Evolutionary conservation across 1,284 basidiomycete species (phyloP).

Genomic region (Leccinum subrobustum): DNA sequence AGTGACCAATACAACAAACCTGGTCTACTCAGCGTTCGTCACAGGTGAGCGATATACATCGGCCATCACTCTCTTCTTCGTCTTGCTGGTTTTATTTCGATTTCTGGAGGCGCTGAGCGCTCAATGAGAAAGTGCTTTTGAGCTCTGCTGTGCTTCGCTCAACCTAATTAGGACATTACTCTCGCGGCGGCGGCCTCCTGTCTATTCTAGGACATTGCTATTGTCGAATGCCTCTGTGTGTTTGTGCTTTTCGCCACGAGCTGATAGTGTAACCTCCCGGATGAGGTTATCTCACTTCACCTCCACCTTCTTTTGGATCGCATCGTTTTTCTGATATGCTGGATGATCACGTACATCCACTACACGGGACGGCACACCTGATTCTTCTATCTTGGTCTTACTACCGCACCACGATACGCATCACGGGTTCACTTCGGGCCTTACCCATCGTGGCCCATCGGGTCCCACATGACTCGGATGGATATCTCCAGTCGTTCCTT

Average conservation of each 20-base stretch:
- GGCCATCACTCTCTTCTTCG: background rate
- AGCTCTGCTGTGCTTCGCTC: background rate
- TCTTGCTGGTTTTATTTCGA: constrained; percentile 1
- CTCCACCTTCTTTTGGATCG: constrained; percentile 6
- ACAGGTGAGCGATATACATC: constrained; percentile 57
- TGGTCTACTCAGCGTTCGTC: constrained; percentile 76
- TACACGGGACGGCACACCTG: constrained; percentile 7
- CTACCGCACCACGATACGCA: constrained; percentile 11
- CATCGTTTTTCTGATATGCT: constrained; percentile 11
- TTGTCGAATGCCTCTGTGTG: background rate
- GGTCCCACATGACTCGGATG: constrained; percentile 5
- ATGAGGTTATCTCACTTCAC: constrained; percentile 11
- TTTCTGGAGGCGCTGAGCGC: constrained; percentile 1
- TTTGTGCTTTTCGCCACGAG: constrained; percentile 7
- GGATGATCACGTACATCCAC: constrained; percentile 10
- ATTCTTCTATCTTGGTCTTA: constrained; percentile 15
- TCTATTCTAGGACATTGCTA: constrained; percentile 5
- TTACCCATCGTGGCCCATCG: constrained; percentile 13
- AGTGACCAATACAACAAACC: constrained; percentile 92
- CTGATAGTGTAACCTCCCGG: constrained; percentile 4
- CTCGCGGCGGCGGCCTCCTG: constrained; percentile 22
- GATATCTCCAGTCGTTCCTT: constrained; percentile 7
- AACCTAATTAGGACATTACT: constrained; percentile 12
- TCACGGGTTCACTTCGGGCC: constrained; percentile 9
- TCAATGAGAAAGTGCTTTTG: constrained; percentile 13